phyloP scores from a whole-genome alignment of 192 early-diverging fungal species.

The Umbelopsis isabellina region DNA sequence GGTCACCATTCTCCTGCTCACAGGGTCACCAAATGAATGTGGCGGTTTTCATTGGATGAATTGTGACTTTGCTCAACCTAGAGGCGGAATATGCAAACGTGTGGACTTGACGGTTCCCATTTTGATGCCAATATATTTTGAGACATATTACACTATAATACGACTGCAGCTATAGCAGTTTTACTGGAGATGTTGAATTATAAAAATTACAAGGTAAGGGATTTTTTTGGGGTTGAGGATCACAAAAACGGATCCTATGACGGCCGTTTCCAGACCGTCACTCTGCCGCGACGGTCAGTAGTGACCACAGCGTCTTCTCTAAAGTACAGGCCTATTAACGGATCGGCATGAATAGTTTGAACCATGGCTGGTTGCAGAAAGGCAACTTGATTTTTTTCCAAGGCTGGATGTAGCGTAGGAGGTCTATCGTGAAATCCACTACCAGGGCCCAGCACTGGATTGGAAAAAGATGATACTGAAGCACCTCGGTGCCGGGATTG shows the following conservation, averaged over 20 bases:
- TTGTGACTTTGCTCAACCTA: no score
- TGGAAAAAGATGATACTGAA: slow-evolving; percentile 33
- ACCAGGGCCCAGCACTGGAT: slow-evolving; percentile 16
- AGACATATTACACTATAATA: no score
- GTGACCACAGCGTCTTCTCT: slow-evolving; percentile 44
- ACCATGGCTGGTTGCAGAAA: slow-evolving; percentile 41
- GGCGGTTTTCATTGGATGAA: no score
- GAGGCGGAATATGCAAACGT: no score
- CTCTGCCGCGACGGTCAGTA: slow-evolving; percentile 40
- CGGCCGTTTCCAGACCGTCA: slow-evolving; percentile 39
- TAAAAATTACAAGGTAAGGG: not conserved
- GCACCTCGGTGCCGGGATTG: slow-evolving; percentile 33
- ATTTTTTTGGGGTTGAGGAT: not conserved
- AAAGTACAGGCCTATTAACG: slow-evolving; percentile 39
- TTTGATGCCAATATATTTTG: no score
- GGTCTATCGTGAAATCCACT: slow-evolving; percentile 20
- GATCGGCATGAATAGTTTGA: slow-evolving; percentile 43
- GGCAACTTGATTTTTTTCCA: slow-evolving; percentile 39
- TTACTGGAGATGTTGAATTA: not conserved
- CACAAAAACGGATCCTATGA: not conserved
- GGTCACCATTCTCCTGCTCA: slow-evolving; percentile 9
- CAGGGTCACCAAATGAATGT: slow-evolving; percentile 5
- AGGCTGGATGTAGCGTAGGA: slow-evolving; percentile 34
- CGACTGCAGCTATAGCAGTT: no score
- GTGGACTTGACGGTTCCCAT: no score